Evolutionary conservation across 768 basidiomycete species (phyloP).

Genomic region (Suillus occidentalis): DNA sequence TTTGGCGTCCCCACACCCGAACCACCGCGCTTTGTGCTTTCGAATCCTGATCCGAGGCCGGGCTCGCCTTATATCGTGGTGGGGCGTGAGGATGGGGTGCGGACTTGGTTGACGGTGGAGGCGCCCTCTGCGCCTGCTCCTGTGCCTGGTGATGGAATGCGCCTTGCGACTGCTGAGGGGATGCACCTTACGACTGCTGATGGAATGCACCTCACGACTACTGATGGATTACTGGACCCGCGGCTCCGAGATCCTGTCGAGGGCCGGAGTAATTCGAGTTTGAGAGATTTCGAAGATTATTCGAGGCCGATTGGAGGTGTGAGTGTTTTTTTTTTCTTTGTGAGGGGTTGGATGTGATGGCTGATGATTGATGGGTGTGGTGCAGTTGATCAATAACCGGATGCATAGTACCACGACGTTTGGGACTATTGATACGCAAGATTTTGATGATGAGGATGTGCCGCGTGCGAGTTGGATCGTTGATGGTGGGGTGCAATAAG

Average conservation of each 20-base stretch:
- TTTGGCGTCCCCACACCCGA: too few relatives aligned
- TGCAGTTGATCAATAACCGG: constrained; percentile 22
- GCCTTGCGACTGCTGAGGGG: too few relatives aligned
- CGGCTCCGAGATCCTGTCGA: constrained; percentile 20
- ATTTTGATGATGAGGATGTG: constrained; percentile 9
- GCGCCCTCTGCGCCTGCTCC: constrained; percentile 21
- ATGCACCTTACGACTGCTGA: constrained; percentile 20
- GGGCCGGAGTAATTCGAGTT: constrained; percentile 26
- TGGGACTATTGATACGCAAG: constrained; percentile 27
- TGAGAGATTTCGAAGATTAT: constrained; percentile 35
- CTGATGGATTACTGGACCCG: constrained; percentile 32
- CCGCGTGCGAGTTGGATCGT: constrained; percentile 16
- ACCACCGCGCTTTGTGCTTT: too few relatives aligned
- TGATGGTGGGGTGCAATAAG: constrained; percentile 1
- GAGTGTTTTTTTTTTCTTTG: too few relatives aligned
- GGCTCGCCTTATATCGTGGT: constrained; percentile 15
- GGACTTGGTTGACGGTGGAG: not conserved
- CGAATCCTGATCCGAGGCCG: too few relatives aligned
- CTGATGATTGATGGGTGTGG: too few relatives aligned
- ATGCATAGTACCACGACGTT: constrained; percentile 35
- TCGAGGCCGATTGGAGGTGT: constrained; percentile 33
- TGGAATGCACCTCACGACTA: constrained; percentile 15
- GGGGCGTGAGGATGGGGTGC: not conserved
- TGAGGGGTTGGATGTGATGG: too few relatives aligned
- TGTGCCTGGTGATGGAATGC: too few relatives aligned